A percentile compares a stretch with the other conserved stretches of the same genome.
phyloP scores from a whole-genome alignment of 192 early-diverging fungal species.

The Thamnidium elegans region DNA sequence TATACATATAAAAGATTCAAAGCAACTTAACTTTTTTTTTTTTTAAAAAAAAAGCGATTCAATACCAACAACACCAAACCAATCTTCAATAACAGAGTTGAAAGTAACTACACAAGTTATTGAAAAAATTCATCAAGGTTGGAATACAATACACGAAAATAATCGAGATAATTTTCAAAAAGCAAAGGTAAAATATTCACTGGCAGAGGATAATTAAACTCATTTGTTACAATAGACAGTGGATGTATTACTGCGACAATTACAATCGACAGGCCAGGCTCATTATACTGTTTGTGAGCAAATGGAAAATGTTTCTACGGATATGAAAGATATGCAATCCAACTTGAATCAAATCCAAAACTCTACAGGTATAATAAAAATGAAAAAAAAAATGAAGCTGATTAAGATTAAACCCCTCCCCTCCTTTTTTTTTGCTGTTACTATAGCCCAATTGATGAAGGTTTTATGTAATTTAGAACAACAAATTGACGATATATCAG shows the following conservation, averaged over 20 bases:
- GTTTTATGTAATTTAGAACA: constrained; percentile 21
- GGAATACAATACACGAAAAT: constrained; percentile 2
- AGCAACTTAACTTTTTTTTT: neutral
- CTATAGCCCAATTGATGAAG: constrained; percentile 20
- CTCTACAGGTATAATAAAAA: constrained; percentile 9
- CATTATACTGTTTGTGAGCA: constrained; percentile 6
- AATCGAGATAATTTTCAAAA: constrained; percentile 12
- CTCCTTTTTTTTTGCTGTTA: constrained; percentile 2
- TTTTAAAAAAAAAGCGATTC: neutral
- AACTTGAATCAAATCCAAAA: constrained; percentile 5
- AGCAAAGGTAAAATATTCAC: constrained; percentile 1
- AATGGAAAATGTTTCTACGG: neutral
- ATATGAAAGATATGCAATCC: constrained; percentile 3
- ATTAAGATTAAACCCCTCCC: no score
- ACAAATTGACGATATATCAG: constrained; percentile 16
- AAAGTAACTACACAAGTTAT: neutral
- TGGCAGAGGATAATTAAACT: neutral
- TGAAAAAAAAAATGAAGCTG: neutral
- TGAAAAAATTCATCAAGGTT: neutral
- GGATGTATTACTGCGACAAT: neutral
- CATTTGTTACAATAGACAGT: neutral
- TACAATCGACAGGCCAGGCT: constrained; percentile 5
- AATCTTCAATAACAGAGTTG: neutral
- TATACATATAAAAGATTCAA: neutral
- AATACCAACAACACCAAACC: neutral